phyloP scores from a whole-genome alignment of 805 yeast genomes.

The Blastobotrys robertii region DNA sequence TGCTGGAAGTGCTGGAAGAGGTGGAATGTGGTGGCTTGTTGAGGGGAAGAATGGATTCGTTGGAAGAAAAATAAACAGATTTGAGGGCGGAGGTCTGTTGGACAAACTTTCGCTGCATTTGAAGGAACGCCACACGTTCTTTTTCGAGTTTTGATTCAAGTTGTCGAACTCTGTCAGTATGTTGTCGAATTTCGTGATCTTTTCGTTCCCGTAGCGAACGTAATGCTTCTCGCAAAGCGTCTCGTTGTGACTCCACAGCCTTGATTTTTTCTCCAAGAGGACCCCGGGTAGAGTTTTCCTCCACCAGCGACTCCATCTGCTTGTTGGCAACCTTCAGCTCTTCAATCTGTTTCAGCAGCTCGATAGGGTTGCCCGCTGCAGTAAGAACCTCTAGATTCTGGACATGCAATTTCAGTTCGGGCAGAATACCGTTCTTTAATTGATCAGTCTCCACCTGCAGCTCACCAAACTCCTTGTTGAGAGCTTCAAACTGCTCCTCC shows the following conservation, averaged over 20 bases:
- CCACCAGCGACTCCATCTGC: constrained; percentile 22
- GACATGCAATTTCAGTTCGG: constrained; percentile 18
- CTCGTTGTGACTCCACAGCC: constrained; percentile 28
- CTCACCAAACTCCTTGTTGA: constrained; percentile 22
- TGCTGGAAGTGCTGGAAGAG: constrained; percentile 1
- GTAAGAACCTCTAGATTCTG: constrained; percentile 19
- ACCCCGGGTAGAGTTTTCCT: constrained; percentile 24
- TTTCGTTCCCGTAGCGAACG: constrained; percentile 32
- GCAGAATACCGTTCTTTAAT: constrained; percentile 17
- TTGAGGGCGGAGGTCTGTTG: constrained; percentile 8
- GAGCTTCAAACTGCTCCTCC: constrained; percentile 20
- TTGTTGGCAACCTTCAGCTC: constrained; percentile 26
- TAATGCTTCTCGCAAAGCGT: constrained; percentile 31
- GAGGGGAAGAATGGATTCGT: constrained; percentile 2
- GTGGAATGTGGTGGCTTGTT: neutral
- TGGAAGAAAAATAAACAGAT: constrained; percentile 1
- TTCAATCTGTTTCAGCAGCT: constrained; percentile 23
- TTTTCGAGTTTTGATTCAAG: constrained; percentile 22
- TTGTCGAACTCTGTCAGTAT: constrained; percentile 21
- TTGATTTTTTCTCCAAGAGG: constrained; percentile 28
- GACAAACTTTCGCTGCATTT: constrained; percentile 19
- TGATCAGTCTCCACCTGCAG: constrained; percentile 17
- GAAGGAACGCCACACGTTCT: constrained; percentile 15
- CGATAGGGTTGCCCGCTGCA: constrained; percentile 21
- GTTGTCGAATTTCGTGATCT: constrained; percentile 27